phyloP scores from a whole-genome alignment of 1,284 basidiomycete species.

The Rhodotorula sp. region DNA sequence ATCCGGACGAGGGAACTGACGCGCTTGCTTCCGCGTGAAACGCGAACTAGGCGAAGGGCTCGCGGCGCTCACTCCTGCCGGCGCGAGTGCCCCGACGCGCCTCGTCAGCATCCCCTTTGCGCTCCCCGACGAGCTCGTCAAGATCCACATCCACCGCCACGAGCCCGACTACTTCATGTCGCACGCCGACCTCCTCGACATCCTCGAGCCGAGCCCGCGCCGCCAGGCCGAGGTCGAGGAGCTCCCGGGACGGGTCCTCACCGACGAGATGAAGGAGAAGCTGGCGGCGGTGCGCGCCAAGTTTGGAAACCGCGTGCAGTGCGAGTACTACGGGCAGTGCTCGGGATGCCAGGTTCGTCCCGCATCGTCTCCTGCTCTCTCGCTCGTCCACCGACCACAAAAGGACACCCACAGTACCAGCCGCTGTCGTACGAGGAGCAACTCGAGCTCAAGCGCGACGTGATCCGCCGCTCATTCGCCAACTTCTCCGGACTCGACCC shows the following conservation, averaged over 20 bases:
- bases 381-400: conserved; percentile 60
- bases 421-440: conserved; percentile 87
- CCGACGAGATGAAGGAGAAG: conserved; percentile 14
- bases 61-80: conserved; percentile 57
- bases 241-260: conserved; percentile 11
- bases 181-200: conserved; percentile 70
- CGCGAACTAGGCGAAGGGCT: conserved; percentile 64
- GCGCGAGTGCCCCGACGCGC: conserved; percentile 62
- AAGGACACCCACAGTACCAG: conserved; percentile 52
- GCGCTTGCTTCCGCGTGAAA: conserved; percentile 1
- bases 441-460: conserved; percentile 78
- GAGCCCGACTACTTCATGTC: conserved; percentile 63
- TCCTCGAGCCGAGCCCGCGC: conserved; percentile 57
- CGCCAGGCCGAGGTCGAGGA: conserved; percentile 4
- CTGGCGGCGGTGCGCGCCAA: conserved; percentile 26
- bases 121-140: conserved; percentile 75
- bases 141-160: conserved; percentile 66
- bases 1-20: not conserved
- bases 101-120: conserved; percentile 77
- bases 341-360: conserved; percentile 48
- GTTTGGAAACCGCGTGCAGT: conserved; percentile 58
- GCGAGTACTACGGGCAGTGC: conserved; percentile 84
- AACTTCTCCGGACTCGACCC: conserved; percentile 71
- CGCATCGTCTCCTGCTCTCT: conserved; percentile 51
- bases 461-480: conserved; percentile 81